Evolutionary conservation across 2,329 filamentous ascomycete genomes (phyloP).

Genomic region (Ophiostoma perfectum): DNA sequence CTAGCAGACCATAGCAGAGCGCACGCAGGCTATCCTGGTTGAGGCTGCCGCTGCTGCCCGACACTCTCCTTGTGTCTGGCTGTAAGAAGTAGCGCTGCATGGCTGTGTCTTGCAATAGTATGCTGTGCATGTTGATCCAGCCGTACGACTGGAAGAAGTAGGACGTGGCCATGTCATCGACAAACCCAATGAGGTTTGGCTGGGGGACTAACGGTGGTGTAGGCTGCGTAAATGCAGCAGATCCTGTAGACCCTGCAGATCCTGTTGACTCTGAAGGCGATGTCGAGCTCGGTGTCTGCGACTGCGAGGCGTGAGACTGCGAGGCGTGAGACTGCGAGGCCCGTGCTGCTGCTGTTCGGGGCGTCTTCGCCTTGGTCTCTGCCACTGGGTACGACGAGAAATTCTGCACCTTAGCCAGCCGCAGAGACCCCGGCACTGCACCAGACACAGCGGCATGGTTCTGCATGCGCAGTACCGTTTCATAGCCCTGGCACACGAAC

Average conservation of each 20-base stretch:
- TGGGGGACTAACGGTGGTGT: constrained; percentile 12
- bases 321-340: background rate
- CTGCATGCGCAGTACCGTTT: constrained; percentile 30
- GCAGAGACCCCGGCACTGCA: constrained; percentile 27
- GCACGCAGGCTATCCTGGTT: constrained; percentile 27
- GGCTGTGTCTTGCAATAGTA: constrained; percentile 28
- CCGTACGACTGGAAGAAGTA: constrained; percentile 31
- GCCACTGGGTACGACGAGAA: constrained; percentile 26
- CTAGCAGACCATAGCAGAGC: constrained; percentile 27
- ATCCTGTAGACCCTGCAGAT: background rate
- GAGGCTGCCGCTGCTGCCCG: constrained; percentile 14
- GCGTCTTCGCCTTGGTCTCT: background rate
- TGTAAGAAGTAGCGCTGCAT: constrained; percentile 25
- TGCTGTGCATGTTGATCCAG: constrained; percentile 32
- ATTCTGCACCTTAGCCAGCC: constrained; percentile 28
- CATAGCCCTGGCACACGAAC: constrained; percentile 30
- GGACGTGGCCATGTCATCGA: constrained; percentile 30
- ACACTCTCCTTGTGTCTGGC: constrained; percentile 16
- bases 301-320: background rate
- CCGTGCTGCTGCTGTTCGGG: background rate
- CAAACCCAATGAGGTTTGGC: constrained; percentile 28
- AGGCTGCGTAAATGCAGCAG: background rate
- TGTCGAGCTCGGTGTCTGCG: background rate
- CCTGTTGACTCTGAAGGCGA: background rate
- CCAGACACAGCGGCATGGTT: constrained; percentile 29